phyloP scores from a whole-genome alignment of 1,284 basidiomycete genomes.

The Tranzscheliella williamsii region DNA sequence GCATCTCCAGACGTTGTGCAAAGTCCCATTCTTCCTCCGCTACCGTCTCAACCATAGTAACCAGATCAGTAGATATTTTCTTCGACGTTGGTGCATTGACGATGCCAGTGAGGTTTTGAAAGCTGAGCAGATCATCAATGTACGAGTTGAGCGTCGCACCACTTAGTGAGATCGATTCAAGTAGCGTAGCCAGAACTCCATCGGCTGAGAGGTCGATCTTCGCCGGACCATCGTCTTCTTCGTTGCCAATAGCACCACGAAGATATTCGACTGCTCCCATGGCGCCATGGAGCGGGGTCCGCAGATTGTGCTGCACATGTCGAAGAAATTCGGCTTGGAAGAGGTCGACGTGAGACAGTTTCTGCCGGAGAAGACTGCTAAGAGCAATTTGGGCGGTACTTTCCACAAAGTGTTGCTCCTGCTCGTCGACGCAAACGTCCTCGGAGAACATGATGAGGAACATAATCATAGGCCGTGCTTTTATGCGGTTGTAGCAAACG shows the following conservation, averaged over 20 bases:
- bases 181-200: constrained; percentile 33
- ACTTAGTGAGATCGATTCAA: constrained; percentile 42
- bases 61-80: constrained; percentile 14
- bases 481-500: constrained; percentile 23
- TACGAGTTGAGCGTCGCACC: constrained; percentile 42
- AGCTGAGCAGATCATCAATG: constrained; percentile 51
- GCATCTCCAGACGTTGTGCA: constrained; percentile 30
- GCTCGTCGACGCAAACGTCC: constrained; percentile 16
- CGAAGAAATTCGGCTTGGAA: constrained; percentile 45
- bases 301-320: constrained; percentile 45
- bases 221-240: constrained; percentile 11
- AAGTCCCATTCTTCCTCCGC: constrained; percentile 41
- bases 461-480: constrained; percentile 30
- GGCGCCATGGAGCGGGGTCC: constrained; percentile 51
- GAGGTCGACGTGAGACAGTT: constrained; percentile 33
- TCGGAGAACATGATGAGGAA: constrained; percentile 31
- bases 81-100: constrained; percentile 2
- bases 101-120: constrained; percentile 39
- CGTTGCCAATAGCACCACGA: constrained; percentile 19
- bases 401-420: constrained; percentile 37
- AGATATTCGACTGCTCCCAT: constrained; percentile 47
- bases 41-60: constrained; percentile 36
- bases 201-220: constrained; percentile 29
- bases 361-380: constrained; percentile 35
- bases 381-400: constrained; percentile 15